Percentiles rank a stretch among this genome's conserved stretches.
These are phyloP conservation scores for Colletotrichum siamense DNA, from an alignment of 2,329 filamentous ascomycete genomes.

Conservation along the genomic window DNA sequence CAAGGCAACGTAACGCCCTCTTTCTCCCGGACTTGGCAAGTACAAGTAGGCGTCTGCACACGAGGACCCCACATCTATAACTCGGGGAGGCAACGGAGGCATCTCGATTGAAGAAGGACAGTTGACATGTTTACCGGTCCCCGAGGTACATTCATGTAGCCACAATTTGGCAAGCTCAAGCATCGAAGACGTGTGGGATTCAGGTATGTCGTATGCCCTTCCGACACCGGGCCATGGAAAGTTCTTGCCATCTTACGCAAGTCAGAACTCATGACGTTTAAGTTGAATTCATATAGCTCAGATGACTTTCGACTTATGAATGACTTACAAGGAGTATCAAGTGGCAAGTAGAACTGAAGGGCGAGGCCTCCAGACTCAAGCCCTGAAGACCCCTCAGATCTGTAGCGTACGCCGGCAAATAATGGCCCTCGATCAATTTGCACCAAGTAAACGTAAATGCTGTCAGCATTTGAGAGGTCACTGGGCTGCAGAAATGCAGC, in stretches of 20 bases:
- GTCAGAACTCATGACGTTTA: background rate
- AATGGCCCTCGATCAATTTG: background rate
- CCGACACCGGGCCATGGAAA: background rate
- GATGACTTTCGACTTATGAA: background rate
- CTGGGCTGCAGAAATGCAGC: background rate
- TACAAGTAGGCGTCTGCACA: background rate
- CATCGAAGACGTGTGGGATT: background rate
- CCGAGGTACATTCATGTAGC: background rate
- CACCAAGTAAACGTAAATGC: background rate
- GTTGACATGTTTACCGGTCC: background rate
- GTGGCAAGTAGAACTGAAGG: background rate
- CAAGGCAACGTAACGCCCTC: background rate
- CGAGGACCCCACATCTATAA: background rate
- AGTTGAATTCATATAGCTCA: background rate
- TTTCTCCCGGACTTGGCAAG: background rate
- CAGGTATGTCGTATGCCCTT: background rate
- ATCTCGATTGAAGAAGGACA: background rate
- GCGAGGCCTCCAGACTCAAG: background rate
- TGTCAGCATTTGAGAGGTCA: background rate
- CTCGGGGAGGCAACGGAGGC: background rate
- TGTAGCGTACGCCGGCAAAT: background rate
- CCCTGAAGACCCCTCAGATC: background rate
- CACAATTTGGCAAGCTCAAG: background rate
- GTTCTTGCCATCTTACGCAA: background rate
- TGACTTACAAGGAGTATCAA: background rate